Percentiles rank a stretch among this genome's conserved stretches.
Conservation (phyloP, 1,284 basidiomycete genomes). For the Boletellus dicymbophilus region DNA sequence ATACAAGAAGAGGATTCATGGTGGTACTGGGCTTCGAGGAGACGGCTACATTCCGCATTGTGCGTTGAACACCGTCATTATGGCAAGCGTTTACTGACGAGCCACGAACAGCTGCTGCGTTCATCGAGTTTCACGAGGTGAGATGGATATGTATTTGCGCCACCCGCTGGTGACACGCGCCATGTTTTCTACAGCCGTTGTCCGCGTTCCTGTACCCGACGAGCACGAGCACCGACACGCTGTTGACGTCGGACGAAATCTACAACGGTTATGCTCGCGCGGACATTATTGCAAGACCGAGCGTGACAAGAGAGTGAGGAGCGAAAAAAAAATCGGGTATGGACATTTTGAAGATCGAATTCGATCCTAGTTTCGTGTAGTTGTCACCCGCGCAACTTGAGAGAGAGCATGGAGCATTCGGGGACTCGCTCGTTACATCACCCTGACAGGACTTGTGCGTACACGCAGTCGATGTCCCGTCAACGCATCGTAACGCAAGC, state of each 20-base stretch:
- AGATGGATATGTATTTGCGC: not conserved
- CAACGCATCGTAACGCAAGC: no score
- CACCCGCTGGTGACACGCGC: not conserved
- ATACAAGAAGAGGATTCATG: constrained; percentile 72
- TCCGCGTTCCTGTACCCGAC: constrained; percentile 49
- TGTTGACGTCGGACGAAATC: constrained; percentile 58
- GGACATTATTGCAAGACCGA: constrained; percentile 36
- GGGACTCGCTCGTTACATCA: no score
- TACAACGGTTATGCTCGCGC: constrained; percentile 61
- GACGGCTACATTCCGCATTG: constrained; percentile 63
- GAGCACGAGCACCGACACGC: constrained; percentile 48
- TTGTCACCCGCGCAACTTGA: no score
- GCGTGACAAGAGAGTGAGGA: constrained; percentile 14
- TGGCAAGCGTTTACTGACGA: not conserved
- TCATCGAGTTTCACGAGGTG: constrained; percentile 75
- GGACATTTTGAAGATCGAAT: no score
- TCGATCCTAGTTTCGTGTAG: no score
- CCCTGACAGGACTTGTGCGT: no score
- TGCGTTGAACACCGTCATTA: constrained; percentile 31
- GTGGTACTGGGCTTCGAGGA: constrained; percentile 62
- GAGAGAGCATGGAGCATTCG: no score
- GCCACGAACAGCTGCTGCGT: constrained; percentile 53
- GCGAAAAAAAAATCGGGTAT: no score
- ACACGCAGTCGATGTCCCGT: no score
- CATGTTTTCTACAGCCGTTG: constrained; percentile 38